Evolutionary conservation across 2,329 filamentous ascomycete genomes (phyloP).

Genomic region (Tolypocladium ophioglossoides): DNA sequence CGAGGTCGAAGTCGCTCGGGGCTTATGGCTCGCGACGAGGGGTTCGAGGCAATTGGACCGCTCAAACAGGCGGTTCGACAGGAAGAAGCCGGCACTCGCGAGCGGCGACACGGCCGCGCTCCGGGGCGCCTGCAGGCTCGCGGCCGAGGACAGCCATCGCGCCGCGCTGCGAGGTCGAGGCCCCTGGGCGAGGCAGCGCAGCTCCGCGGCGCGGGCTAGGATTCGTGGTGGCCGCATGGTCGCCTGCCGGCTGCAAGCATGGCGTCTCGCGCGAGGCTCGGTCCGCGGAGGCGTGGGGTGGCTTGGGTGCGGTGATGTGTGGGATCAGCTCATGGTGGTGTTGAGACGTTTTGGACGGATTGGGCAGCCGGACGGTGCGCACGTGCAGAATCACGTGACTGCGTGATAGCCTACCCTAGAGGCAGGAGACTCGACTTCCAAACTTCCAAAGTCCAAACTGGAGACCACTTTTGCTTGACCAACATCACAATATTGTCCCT

Average conservation of each 20-base stretch:
- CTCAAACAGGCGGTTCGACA: conserved; percentile 25
- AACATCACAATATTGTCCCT: too few species aligned
- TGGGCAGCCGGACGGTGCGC: not conserved
- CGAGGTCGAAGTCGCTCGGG: conserved; percentile 16
- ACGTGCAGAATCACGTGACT: not conserved
- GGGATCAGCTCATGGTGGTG: not conserved
- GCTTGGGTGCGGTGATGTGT: not conserved
- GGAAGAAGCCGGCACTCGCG: conserved; percentile 17
- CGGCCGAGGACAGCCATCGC: conserved; percentile 20
- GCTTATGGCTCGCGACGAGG: conserved; percentile 15
- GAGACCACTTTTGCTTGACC: too few species aligned
- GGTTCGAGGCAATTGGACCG: conserved; percentile 25
- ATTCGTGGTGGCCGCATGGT: conserved; percentile 16
- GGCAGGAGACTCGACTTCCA: too few species aligned
- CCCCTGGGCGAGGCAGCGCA: not conserved
- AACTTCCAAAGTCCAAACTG: too few species aligned
- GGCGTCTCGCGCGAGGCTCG: not conserved
- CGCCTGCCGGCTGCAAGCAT: not conserved
- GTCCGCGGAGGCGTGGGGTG: not conserved
- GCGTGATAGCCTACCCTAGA: not conserved
- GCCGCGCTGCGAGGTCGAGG: conserved; percentile 5
- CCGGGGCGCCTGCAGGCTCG: conserved; percentile 12
- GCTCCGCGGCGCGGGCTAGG: conserved; percentile 6
- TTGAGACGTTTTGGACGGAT: not conserved
- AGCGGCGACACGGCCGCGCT: conserved; percentile 9